phyloP scores from a whole-genome alignment of 371 early-diverging fungal species.

The Syncephalastrum sp. region DNA sequence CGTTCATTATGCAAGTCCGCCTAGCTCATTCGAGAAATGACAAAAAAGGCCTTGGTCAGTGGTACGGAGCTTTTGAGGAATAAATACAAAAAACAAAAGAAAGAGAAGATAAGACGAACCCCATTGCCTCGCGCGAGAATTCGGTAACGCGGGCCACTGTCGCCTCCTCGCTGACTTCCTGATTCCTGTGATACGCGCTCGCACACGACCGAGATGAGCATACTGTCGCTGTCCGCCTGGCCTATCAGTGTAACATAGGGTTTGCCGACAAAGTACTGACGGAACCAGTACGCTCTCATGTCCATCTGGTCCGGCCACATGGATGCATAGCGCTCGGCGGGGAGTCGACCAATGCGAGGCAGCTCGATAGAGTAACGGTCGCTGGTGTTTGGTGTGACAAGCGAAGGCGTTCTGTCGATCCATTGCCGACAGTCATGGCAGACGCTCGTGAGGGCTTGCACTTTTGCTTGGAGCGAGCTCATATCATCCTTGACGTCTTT shows the following conservation, averaged over 20 bases:
- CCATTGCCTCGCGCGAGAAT: slow-evolving; percentile 35
- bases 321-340: slow-evolving; percentile 14
- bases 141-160: slow-evolving; percentile 31
- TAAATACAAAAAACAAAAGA: background rate
- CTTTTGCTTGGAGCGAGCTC: background rate
- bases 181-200: slow-evolving; percentile 23
- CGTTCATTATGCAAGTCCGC: slow-evolving; percentile 8
- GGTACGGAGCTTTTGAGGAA: background rate
- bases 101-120: slow-evolving; percentile 12
- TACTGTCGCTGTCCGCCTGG: background rate
- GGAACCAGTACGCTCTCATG: slow-evolving; percentile 38
- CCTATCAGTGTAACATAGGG: slow-evolving; percentile 42
- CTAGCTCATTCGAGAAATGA: too few relatives aligned
- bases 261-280: slow-evolving; percentile 45
- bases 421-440: slow-evolving; percentile 14
- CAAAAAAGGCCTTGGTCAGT: too few relatives aligned
- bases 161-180: too few relatives aligned
- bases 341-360: too few relatives aligned
- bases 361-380: too few relatives aligned
- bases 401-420: slow-evolving; percentile 8
- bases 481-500: background rate
- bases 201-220: slow-evolving; percentile 35
- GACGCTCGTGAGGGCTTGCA: background rate
- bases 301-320: slow-evolving; percentile 33
- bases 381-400: background rate